Base-by-base conservation (phyloP, 164 flowering plant genomes). In the Chimonanthus salicifolius region DNA sequence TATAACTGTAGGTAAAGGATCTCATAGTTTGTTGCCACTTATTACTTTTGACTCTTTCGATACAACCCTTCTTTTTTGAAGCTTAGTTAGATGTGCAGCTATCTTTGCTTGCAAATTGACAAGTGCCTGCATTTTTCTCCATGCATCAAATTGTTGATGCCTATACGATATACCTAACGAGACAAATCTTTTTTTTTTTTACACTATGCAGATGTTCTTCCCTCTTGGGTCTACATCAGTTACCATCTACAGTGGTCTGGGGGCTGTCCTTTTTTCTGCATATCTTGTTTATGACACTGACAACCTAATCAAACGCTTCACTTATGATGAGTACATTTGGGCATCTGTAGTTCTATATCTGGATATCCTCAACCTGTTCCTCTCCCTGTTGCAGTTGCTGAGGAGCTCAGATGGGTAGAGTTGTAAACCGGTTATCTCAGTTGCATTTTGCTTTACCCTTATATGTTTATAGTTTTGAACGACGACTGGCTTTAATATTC, bases 321-420 rank as follows among this genome's bases (percentile, higher is more conserved):
- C 92, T 2, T 95, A 91, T 47, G 99, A 95, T 58, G 89, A 95
- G 77, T 90, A 95, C 85, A 93, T 95, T 5, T 88, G 95, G 98
- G 99, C 99, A 13, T 89, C 99, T 2, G 94, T 87, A 21, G 83
- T 87, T 69, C 98, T 95, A 48, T 95, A 95, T 69, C 84, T 95
- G 74, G 99, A 95, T 80, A 84, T 95, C 67, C 89, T 95, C 78
- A 95, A 95, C 85, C 84, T 95, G 79, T 95, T 95, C 86, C 90
- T 95, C 48, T 62, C 92, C 78, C 88, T 95, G 64, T 74, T 95
- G 81, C 83, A 95, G 78, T 75, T 93, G 80, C 85, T 95, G 87
- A 87, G 88, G 73, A 78, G 78, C 47, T 75, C 81, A 0, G 82
- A 88, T 43, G 80, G 83, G 58, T 87, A 84, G 80, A 49, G 16